Base-by-base conservation (phyloP, 2,329 filamentous ascomycete species). In the Fusarium musae region DNA sequence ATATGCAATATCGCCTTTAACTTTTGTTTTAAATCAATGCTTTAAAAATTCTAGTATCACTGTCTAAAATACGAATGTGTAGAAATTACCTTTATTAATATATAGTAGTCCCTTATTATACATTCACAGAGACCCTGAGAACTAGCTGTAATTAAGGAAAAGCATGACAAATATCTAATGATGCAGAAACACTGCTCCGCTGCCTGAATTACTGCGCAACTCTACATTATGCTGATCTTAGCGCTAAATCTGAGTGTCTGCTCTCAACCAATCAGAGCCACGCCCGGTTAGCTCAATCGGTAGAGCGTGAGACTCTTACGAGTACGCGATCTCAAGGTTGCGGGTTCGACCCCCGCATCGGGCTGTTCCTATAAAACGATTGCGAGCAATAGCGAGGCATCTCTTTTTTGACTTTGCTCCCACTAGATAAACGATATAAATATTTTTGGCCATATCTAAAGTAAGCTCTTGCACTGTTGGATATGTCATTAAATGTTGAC, bases 271-370 rank as follows among this genome's bases (percentile, higher is more conserved):
- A 73, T 66, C 56, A 71, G 68, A 70, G 61, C 17, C 81, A 82
- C 79, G 79, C 80, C 79, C 82, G 77, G 74, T 78, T 78, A 78
- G 77, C 75, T 79, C 77, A 78, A 79, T 79, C 78, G 78, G 77
- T 90, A 91, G 89, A 91, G 89, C 89, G 88, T 90, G 86, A 90
- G 89, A 90, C 89, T 91, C 89, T 87, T 87, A 87, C 13, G 74
- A 78, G 77, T 76, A 70, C 76, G 65, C 75, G 60, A 87, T 86
- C 86, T 87, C 83, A 86, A 87, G 85, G 85, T 84, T 87, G 85
- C 84, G 85, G 85, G 87, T 88, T 87, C 85, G 85, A 86, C 80
- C 82, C 80, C 82, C 81, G 80, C 80, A 80, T 82, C 78, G 80
- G 81, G 81, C 80, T 82, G 30, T 72, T 72, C 69, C 69, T 72